Evolutionary conservation across 2,329 filamentous ascomycete species (phyloP).

Genomic region (Coniella lustricola): DNA sequence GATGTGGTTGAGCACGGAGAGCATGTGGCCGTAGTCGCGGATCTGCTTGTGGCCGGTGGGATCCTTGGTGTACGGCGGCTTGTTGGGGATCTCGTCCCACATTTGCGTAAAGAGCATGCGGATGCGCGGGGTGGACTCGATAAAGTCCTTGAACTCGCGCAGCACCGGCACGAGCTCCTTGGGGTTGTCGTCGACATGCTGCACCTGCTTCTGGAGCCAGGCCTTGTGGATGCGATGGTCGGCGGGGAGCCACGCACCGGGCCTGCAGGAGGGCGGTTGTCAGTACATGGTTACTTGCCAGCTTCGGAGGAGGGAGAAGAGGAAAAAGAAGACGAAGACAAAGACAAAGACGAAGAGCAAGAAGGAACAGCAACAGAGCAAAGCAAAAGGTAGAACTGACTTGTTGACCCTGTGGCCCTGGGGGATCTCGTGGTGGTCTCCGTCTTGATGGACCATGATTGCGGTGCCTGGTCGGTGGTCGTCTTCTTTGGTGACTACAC

Average conservation of each 20-base stretch:
- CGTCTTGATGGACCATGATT: slow-evolving; percentile 44
- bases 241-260: slow-evolving; percentile 55
- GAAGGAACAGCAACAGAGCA: too few species aligned
- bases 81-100: slow-evolving; percentile 60
- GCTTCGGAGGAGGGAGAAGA: slow-evolving; percentile 1
- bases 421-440: slow-evolving; percentile 46
- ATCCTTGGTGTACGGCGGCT: slow-evolving; percentile 52
- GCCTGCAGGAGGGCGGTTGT: slow-evolving; percentile 25
- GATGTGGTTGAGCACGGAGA: slow-evolving; percentile 57
- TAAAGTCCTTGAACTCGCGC: slow-evolving; percentile 57
- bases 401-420: slow-evolving; percentile 36
- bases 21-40: slow-evolving; percentile 59
- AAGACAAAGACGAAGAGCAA: neutral
- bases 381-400: too few species aligned
- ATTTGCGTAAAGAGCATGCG: slow-evolving; percentile 62
- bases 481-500: too few species aligned
- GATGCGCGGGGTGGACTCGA: slow-evolving; percentile 56
- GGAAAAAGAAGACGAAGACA: neutral
- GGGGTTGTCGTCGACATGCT: slow-evolving; percentile 45
- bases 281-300: too few species aligned
- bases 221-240: slow-evolving; percentile 55
- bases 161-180: slow-evolving; percentile 52
- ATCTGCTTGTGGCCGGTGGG: slow-evolving; percentile 57
- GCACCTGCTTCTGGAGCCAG: slow-evolving; percentile 53
- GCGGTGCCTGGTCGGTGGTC: neutral